These are phyloP conservation scores for Aspergillus homomorphus DNA, from an alignment of 495 filamentous ascomycete species.

Conservation along the genomic window DNA sequence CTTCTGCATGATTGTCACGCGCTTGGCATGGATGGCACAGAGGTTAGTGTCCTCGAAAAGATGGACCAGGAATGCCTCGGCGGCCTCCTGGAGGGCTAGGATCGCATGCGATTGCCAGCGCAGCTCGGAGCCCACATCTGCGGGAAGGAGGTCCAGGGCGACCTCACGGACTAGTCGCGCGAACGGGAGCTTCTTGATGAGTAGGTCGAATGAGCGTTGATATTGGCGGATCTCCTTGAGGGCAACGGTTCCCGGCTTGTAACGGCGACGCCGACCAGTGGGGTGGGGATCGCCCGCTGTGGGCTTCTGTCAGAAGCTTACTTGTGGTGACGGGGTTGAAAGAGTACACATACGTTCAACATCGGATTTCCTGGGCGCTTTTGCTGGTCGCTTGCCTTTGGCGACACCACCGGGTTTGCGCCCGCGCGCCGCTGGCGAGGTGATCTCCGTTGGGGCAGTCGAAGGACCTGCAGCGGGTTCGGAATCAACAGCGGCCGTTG, in stretches of 20 bases:
- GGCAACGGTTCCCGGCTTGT: constrained; percentile 80
- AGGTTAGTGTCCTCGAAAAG: constrained; percentile 95
- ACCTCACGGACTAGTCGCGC: constrained; percentile 88
- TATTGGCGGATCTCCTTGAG: constrained; percentile 83
- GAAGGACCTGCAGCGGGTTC: constrained; percentile 19
- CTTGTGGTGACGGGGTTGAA: neutral
- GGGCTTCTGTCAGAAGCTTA: neutral
- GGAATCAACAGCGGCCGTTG: neutral
- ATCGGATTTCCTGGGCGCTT: constrained; percentile 24
- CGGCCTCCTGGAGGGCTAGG: constrained; percentile 82
- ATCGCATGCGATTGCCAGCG: constrained; percentile 94
- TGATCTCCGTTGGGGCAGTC: constrained; percentile 8
- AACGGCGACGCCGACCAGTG: constrained; percentile 60
- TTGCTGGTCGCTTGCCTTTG: constrained; percentile 26
- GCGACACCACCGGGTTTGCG: constrained; percentile 19
- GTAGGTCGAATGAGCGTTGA: constrained; percentile 76
- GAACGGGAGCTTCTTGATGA: constrained; percentile 81
- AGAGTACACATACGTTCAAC: constrained; percentile 38
- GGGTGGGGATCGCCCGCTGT: constrained; percentile 73
- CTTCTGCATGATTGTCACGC: constrained; percentile 97
- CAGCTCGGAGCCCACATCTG: constrained; percentile 54
- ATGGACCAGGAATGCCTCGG: constrained; percentile 90
- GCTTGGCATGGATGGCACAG: constrained; percentile 91
- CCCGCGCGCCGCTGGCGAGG: constrained; percentile 9
- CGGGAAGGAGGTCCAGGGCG: constrained; percentile 54